A percentile compares a stretch with the other conserved stretches of the same genome.
These are phyloP conservation scores for Cerioporus squamosus DNA, from an alignment of 1,284 basidiomycete species.

Conservation along the genomic window DNA sequence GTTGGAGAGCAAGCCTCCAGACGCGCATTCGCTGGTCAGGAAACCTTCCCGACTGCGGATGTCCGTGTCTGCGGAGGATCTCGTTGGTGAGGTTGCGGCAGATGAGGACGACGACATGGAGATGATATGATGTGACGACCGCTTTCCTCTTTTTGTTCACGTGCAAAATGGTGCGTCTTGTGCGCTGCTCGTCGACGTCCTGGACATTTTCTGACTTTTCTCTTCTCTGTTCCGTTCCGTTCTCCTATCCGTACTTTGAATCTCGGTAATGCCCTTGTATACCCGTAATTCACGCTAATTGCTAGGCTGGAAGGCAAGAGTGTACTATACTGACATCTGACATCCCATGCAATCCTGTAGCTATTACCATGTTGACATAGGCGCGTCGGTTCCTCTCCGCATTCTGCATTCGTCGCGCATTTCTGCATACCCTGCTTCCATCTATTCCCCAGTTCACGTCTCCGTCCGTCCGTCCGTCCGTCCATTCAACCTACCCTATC, in stretches of 20 bases:
- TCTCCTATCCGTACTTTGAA: not conserved
- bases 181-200: not conserved
- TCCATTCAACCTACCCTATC: no score
- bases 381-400: constrained; percentile 6
- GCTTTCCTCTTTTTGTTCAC: constrained; percentile 14
- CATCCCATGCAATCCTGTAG: constrained; percentile 23
- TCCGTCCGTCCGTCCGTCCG: no score
- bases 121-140: constrained; percentile 18
- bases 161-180: constrained; percentile 23
- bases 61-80: constrained; percentile 25
- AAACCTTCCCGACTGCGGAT: constrained; percentile 29
- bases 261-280: not conserved
- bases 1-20: constrained; percentile 35
- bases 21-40: constrained; percentile 18
- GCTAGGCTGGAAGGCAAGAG: constrained; percentile 19
- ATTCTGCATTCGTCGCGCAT: no score
- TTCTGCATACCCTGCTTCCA: no score
- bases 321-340: constrained; percentile 22
- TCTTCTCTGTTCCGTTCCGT: not conserved
- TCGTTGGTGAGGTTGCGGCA: not conserved
- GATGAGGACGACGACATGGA: constrained; percentile 18
- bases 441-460: no score
- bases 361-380: constrained; percentile 26
- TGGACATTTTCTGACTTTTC: constrained; percentile 1
- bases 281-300: not conserved